Percentiles rank a stretch among this genome's conserved stretches.
These are phyloP conservation scores for Haplosporangium sp. DNA, from an alignment of 371 early-diverging fungal species.

Conservation along the genomic window DNA sequence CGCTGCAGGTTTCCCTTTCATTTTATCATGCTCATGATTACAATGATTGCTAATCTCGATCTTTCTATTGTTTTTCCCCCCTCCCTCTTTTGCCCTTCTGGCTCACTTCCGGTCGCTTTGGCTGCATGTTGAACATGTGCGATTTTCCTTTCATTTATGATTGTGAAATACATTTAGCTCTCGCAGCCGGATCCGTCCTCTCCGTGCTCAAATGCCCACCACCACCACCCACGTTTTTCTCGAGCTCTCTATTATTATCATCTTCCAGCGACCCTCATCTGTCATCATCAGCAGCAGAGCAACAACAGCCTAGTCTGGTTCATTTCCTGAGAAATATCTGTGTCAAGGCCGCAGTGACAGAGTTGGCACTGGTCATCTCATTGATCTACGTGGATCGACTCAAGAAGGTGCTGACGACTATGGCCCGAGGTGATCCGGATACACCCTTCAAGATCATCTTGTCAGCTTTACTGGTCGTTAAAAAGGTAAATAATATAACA, in stretches of 20 bases:
- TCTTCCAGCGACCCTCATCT: neutral
- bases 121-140: neutral
- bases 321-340: slow-evolving; percentile 42
- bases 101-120: neutral
- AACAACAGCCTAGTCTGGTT: slow-evolving; percentile 16
- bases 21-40: too few species aligned
- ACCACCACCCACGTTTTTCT: slow-evolving; percentile 23
- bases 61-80: too few species aligned
- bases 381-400: slow-evolving; percentile 81
- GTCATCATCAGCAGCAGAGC: slow-evolving; percentile 3
- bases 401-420: slow-evolving; percentile 68
- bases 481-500: slow-evolving; percentile 56
- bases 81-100: too few species aligned
- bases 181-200: slow-evolving; percentile 45
- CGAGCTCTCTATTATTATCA: slow-evolving; percentile 20
- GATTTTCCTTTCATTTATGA: neutral
- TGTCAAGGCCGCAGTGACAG: slow-evolving; percentile 39
- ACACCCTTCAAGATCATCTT: slow-evolving; percentile 83
- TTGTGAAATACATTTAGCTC: slow-evolving; percentile 19
- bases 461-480: slow-evolving; percentile 76
- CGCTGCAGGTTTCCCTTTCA: too few species aligned
- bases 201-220: slow-evolving; percentile 50
- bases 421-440: slow-evolving; percentile 77
- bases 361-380: slow-evolving; percentile 65
- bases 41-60: too few species aligned